Base-by-base conservation (phyloP, 2,329 filamentous ascomycete genomes). In the Alternaria dauci region DNA sequence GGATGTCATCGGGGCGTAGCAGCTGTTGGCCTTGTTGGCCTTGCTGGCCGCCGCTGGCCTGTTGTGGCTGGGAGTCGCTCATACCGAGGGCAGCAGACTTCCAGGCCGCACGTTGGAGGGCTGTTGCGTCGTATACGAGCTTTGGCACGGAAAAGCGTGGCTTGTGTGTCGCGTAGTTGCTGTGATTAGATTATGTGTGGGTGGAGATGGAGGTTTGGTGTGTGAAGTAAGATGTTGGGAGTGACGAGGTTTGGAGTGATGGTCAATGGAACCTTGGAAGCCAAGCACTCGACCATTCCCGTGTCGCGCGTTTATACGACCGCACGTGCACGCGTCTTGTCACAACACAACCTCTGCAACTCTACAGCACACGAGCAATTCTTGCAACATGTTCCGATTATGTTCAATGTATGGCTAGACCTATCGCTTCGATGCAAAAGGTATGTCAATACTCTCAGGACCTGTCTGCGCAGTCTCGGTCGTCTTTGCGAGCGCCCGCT, bases 51-150 rank as follows among this genome's bases (percentile, higher is more conserved):
- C 58, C 67, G 54, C 64, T 72, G 28, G 70, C 61, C 38, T 72
- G 70, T 59, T 73, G 72, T 34, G 73, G 64, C 65, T 76, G 74
- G 30, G 74, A 68, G 58, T 75, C 75, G 72, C 70, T 76, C 76
- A 78, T 78, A 25, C 70, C 44, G 65, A 59, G 51, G 59, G 23
- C 39, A 65, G 58, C 61, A 51, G 66, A 61, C 59, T 50, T 62
- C 47, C 57, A 62, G 51, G 60, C 47, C 42, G 65, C 52, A 46
- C 43, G 42, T 55, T 51, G 23, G 47, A 56, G 42, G 52, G 32
- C 8, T 36, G 23, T 41, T 38, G 38, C n/a, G 30, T 36, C 32
- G 47, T 32, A 26, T 52, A n/a, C 50, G 61, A 43, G 20, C 11
- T 34, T 18, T 53, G 47, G 25, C 9, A 36, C 3, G 28, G 18